A percentile compares a stretch with the other conserved stretches of the same genome.
phyloP scores from a whole-genome alignment of 495 filamentous ascomycete species.

The Neurospora sp. region DNA sequence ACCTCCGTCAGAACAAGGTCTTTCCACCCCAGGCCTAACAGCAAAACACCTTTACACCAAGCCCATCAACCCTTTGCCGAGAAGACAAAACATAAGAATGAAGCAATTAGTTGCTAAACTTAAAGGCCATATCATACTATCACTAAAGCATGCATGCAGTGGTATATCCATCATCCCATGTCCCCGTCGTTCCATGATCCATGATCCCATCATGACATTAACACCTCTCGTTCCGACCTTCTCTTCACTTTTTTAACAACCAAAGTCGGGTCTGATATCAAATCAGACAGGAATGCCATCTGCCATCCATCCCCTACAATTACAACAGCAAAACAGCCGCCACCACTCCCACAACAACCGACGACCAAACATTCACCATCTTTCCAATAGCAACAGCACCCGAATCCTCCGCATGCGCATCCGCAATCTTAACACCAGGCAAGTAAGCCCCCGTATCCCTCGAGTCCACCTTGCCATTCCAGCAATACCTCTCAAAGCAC shows the following conservation, averaged over 20 bases:
- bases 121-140: not conserved
- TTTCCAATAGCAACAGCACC: not conserved
- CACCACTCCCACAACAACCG: constrained; percentile 1
- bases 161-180: not conserved
- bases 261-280: not conserved
- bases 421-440: constrained; percentile 21
- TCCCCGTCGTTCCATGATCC: not conserved
- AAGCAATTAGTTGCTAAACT: not conserved
- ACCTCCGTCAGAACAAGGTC: not conserved
- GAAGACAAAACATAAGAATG: not conserved
- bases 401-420: constrained; percentile 3
- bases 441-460: constrained; percentile 22
- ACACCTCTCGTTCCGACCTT: not conserved
- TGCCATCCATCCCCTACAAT: not conserved
- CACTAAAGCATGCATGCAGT: not conserved
- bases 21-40: not conserved
- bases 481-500: constrained; percentile 82
- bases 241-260: not conserved
- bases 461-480: constrained; percentile 60
- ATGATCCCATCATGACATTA: not conserved
- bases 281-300: not conserved
- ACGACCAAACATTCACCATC: not conserved
- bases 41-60: not conserved
- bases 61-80: not conserved
- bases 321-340: not conserved